These are phyloP conservation scores for Gaeumannomyces tritici DNA, from an alignment of 2,329 filamentous ascomycete genomes.

Conservation along the genomic window DNA sequence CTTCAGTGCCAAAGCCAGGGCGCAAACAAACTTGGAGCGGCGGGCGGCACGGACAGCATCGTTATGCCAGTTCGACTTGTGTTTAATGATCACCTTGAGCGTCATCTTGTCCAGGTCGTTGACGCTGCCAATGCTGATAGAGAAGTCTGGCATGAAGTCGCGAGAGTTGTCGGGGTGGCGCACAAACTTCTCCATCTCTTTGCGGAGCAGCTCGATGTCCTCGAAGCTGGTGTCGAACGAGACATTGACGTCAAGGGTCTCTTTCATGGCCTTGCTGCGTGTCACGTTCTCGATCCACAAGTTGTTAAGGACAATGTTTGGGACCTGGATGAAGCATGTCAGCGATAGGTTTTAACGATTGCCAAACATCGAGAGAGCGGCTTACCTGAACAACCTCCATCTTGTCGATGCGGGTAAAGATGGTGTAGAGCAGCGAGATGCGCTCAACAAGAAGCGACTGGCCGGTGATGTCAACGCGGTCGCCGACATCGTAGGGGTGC, in stretches of 20 bases:
- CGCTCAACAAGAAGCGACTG: slow-evolving; percentile 77
- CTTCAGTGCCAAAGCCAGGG: slow-evolving; percentile 73
- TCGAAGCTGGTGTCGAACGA: slow-evolving; percentile 83
- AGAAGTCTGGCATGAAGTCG: slow-evolving; percentile 81
- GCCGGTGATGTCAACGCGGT: slow-evolving; percentile 72
- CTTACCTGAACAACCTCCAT: slow-evolving; percentile 60
- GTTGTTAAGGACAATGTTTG: slow-evolving; percentile 85
- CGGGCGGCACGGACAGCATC: slow-evolving; percentile 71
- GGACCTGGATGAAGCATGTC: slow-evolving; percentile 46
- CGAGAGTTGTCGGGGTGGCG: slow-evolving; percentile 73
- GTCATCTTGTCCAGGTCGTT: slow-evolving; percentile 82
- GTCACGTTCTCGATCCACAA: slow-evolving; percentile 94
- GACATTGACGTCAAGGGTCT: slow-evolving; percentile 69
- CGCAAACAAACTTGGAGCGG: slow-evolving; percentile 95
- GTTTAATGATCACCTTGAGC: slow-evolving; percentile 73
- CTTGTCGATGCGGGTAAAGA: slow-evolving; percentile 76
- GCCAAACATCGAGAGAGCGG: slow-evolving; percentile 12
- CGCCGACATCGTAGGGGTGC: slow-evolving; percentile 92
- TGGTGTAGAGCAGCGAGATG: slow-evolving; percentile 86
- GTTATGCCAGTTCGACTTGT: slow-evolving; percentile 91
- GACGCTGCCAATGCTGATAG: slow-evolving; percentile 68
- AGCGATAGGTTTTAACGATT: background rate
- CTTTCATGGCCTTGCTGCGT: slow-evolving; percentile 85
- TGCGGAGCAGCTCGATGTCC: slow-evolving; percentile 75
- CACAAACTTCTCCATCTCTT: slow-evolving; percentile 81